Base-by-base conservation (phyloP, 2,329 filamentous ascomycete species). In the Hymenoscyphus scutula region DNA sequence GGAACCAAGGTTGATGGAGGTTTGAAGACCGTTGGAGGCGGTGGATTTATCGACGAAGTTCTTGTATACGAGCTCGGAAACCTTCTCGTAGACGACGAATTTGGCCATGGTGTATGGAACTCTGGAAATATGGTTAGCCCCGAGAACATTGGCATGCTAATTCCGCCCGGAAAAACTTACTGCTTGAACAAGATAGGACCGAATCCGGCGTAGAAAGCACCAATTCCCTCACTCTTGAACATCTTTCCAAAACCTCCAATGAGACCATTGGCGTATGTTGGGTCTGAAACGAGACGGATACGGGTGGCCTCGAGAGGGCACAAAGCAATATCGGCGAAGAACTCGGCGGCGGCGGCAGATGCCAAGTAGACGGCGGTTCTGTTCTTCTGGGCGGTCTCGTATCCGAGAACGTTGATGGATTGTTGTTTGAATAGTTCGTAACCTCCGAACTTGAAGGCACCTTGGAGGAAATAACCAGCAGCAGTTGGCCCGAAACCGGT, bases 371-470 rank as follows among this genome's bases (percentile, higher is more conserved):
- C 87, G 70, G 86, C 86, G 67, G 89, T 92, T 72, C 90, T 86
- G 86, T 93, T 91, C 78, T 91, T 84, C 73, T 83, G 83, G 72
- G 90, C 90, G 69, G 82, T 86, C 79, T 93, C 90, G 77, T 88
- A 87, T 75, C 92, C 92, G 74, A 96, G 79, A 67, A 83, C 66
- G 83, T 91, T 89, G 80, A 96, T 95, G 76, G 82, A 86, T 81
- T 95, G 90, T 82, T 93, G 86, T 89, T 96, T 96, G 89, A 96
- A 96, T 82, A 96, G 89, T 82, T 96, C 92, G 80, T 96, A 96
- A 77, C 92, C 92, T 78, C 92, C 92, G 79, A 95, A 95, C 83
- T 96, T 96, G 85, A 95, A 88, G 73, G 91, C 89, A 76, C 92
- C 91, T 82, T 96, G 91, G 73, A 96, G 88, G 88, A 96, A 96